Conservation (phyloP, 148 eudicot species). For the Beta vulgaris region DNA sequence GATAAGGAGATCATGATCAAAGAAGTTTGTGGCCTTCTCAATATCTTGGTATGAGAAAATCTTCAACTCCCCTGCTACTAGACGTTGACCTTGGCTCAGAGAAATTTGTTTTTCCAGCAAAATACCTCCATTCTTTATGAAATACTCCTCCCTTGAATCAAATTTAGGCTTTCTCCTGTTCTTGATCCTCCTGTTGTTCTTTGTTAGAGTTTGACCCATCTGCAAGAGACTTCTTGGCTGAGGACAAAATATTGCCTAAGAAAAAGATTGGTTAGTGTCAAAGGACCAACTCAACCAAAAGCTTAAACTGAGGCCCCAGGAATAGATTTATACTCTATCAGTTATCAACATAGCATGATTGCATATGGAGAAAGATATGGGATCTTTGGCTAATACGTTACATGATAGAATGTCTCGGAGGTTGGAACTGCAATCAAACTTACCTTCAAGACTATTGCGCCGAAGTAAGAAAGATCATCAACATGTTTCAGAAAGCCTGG, state of each 20-base stretch:
- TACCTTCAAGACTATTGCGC: too few species aligned
- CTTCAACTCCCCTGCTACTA: constrained; percentile 19
- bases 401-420: too few species aligned
- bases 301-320: too few species aligned
- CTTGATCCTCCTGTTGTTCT: neutral
- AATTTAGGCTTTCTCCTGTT: constrained; percentile 1
- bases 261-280: neutral
- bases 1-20: constrained; percentile 13
- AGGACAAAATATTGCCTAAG: neutral
- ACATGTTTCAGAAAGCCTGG: too few species aligned
- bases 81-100: constrained; percentile 11
- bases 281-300: too few species aligned
- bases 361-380: neutral
- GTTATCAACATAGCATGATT: neutral
- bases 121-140: constrained; percentile 22
- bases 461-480: too few species aligned
- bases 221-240: neutral
- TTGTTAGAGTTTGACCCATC: constrained; percentile 27
- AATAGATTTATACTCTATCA: too few species aligned
- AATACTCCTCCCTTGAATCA: constrained; percentile 15
- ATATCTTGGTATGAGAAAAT: constrained; percentile 15
- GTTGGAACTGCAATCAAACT: too few species aligned
- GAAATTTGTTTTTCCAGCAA: constrained; percentile 25
- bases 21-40: constrained; percentile 26
- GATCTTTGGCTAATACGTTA: too few species aligned